These are phyloP conservation scores for Dysphania ambrosioides DNA, from an alignment of 148 eudicot genomes.

Conservation along the genomic window DNA sequence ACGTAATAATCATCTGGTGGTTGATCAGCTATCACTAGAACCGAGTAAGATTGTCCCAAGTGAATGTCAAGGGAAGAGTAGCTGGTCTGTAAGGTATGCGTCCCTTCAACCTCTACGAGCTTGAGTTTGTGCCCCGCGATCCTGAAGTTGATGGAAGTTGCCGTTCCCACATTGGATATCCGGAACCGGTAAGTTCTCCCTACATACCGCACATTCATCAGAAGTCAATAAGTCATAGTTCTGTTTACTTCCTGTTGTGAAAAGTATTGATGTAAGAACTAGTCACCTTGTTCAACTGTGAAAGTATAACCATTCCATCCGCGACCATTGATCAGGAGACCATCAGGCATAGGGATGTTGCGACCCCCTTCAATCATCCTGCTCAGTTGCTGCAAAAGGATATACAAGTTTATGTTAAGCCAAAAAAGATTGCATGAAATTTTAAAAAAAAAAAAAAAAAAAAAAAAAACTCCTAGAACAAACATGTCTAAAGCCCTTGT, in stretches of 20 bases:
- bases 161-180: conserved; percentile 80
- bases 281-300: conserved; percentile 66
- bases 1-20: conserved; percentile 75
- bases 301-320: conserved; percentile 93
- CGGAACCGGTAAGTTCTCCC: conserved; percentile 91
- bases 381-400: conserved; percentile 44
- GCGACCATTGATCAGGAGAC: conserved; percentile 88
- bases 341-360: conserved; percentile 75
- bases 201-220: conserved; percentile 18
- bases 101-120: conserved; percentile 85
- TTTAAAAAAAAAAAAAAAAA: too few species aligned
- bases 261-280: neutral
- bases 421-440: neutral
- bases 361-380: conserved; percentile 56
- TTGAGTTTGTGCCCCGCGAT: conserved; percentile 87
- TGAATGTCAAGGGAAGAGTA: conserved; percentile 81
- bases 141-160: conserved; percentile 85
- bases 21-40: conserved; percentile 80
- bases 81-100: conserved; percentile 72
- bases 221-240: too few species aligned
- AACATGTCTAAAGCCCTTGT: neutral
- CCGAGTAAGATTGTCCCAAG: conserved; percentile 84
- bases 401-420: neutral
- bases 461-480: neutral
- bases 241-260: neutral